phyloP scores from a whole-genome alignment of 2,329 filamentous ascomycete genomes.

The Ascochyta rabiei region DNA sequence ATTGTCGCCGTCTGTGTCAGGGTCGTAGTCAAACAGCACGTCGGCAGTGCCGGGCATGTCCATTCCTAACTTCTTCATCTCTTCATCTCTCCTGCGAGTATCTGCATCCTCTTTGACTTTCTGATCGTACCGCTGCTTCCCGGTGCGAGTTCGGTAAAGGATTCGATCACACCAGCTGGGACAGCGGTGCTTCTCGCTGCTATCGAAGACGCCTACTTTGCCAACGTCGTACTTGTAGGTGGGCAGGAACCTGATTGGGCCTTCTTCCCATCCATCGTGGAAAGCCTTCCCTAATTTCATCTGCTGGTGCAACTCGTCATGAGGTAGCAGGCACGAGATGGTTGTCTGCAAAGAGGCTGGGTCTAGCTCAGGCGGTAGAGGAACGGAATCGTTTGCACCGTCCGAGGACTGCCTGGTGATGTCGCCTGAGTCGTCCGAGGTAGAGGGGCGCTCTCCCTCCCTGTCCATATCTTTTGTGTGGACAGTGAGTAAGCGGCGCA shows the following conservation, averaged over 20 bases:
- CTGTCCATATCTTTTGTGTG: slow-evolving; percentile 75
- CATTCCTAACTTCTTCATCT: slow-evolving; percentile 82
- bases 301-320: slow-evolving; percentile 81
- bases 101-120: slow-evolving; percentile 69
- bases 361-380: slow-evolving; percentile 64
- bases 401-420: slow-evolving; percentile 24
- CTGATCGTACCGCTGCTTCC: slow-evolving; percentile 70
- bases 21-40: slow-evolving; percentile 89
- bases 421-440: slow-evolving; percentile 28
- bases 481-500: slow-evolving; percentile 79
- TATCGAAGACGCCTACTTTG: slow-evolving; percentile 90
- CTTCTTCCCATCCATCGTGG: slow-evolving; percentile 91
- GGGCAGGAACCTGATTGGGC: slow-evolving; percentile 83
- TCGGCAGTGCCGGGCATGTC: slow-evolving; percentile 78
- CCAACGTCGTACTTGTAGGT: slow-evolving; percentile 98
- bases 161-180: slow-evolving; percentile 98
- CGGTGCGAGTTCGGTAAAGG: slow-evolving; percentile 77
- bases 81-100: slow-evolving; percentile 74
- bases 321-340: slow-evolving; percentile 81
- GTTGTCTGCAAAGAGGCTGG: slow-evolving; percentile 89
- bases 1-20: slow-evolving; percentile 72
- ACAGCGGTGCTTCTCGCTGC: slow-evolving; percentile 89
- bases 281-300: slow-evolving; percentile 81
- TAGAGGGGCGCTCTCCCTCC: slow-evolving; percentile 19
- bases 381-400: slow-evolving; percentile 23